Evolutionary conservation across 345 rosid species (phyloP), one percentile per base, ranked within the genome.

Genomic region (Zanthoxylum bungeanum): DNA sequence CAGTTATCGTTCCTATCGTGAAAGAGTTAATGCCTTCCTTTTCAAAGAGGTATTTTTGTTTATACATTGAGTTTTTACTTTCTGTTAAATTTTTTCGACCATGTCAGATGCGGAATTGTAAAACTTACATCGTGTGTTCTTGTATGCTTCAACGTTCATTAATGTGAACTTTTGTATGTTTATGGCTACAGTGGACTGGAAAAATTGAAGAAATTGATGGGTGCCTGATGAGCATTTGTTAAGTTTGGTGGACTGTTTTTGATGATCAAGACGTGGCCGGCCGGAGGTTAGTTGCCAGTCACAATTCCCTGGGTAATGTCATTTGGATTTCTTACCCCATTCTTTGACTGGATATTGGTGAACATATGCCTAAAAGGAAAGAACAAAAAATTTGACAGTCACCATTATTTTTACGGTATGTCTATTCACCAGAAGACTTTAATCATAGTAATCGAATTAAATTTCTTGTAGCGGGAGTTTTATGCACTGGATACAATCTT

Each of bases 21-120:
- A 70, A 85, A 75, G 82, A 80, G 76, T 63, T 78, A 30, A 36
- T 84, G 56, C 91, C 88, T 27, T 78, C 81, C 39, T 65, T 88
- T 64, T 69, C 86, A 2, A 76, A 75, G 69, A 86, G 93, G 96
- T 92, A 75, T 31, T 16, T 39, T n/a, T 9, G 16, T 62, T 9
- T 46, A 50, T 34, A 0, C 49, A 21, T 25, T 52, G 39, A 1
- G 60, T 56, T 56, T 25, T 56, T 31, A 3, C n/a, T 71, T 58
- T 12, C 30, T 68, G 57, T 42, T 22, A 19, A 10, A 39, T 5
- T 37, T 11, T 44, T 60, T 68, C 25, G 50, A 62, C 19, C 37
- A 16, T 10, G 11, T 24, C 24, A 4, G 40, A 37, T 37, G 49
- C 17, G 71, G 61, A 36, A 42, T 53, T 34, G 7, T 68, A 25